These are phyloP conservation scores for Microascus cirrosus DNA, from an alignment of 2,329 filamentous ascomycete species.

Conservation along the genomic window DNA sequence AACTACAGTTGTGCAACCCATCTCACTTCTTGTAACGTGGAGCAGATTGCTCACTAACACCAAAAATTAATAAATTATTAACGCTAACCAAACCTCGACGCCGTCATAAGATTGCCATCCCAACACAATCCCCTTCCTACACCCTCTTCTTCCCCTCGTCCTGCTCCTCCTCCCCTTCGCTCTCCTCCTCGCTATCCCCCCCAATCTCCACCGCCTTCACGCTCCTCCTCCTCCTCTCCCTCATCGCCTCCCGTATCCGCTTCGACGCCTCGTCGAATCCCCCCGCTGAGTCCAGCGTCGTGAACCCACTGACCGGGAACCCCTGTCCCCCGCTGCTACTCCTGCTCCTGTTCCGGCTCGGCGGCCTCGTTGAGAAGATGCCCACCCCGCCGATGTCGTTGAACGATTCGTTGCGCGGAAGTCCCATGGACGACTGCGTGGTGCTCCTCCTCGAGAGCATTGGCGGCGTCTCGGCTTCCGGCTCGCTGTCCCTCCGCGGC, in stretches of 20 bases:
- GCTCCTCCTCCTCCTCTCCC: constrained; percentile 45
- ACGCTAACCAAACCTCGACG: background rate
- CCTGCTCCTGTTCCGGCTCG: constrained; percentile 63
- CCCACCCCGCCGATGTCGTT: constrained; percentile 78
- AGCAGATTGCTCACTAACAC: too few species aligned
- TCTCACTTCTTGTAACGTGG: too few species aligned
- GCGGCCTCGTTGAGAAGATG: constrained; percentile 80
- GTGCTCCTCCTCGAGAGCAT: constrained; percentile 35
- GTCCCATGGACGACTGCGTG: constrained; percentile 38
- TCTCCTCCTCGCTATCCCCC: constrained; percentile 19
- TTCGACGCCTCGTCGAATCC: constrained; percentile 73
- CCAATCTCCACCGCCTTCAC: constrained; percentile 24
- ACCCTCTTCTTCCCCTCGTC: constrained; percentile 30
- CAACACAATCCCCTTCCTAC: constrained; percentile 9
- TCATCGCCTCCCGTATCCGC: constrained; percentile 79
- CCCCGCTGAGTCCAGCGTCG: constrained; percentile 51
- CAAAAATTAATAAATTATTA: background rate
- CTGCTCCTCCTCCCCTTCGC: constrained; percentile 28
- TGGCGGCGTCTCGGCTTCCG: constrained; percentile 25
- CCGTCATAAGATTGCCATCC: background rate
- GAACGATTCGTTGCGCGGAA: constrained; percentile 86
- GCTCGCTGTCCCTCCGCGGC: constrained; percentile 34
- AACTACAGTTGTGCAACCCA: too few species aligned
- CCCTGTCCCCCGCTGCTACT: constrained; percentile 60
- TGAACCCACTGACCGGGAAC: constrained; percentile 59